Base-by-base conservation (phyloP, 148 eudicot species). In the Rhododendron vialii region DNA sequence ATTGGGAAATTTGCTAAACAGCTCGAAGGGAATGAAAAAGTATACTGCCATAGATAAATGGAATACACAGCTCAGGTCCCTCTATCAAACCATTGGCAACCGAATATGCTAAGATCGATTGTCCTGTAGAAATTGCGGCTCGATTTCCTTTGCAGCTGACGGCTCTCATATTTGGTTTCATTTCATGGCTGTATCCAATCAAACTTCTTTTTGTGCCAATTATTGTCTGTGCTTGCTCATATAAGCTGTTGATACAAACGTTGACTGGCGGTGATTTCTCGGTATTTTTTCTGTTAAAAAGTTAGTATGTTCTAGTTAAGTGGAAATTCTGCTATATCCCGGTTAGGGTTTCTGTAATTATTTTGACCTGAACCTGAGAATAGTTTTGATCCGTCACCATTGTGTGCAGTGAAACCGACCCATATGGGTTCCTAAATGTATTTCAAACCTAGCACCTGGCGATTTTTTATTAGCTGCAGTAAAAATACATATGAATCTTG, bases 11-110 rank as follows among this genome's bases (percentile, higher is more conserved):
- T 7, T 84, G 17, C 35, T 41, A 28, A 86, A 84, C 93, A 97
- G 98, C 88, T 97, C 98, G 45, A 97, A 93, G 94, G 98, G 99
- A 82, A 93, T 93, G 93, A 93, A 92, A 88, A 97, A 97, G 90
- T 95, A 97, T 86, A 87, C 94, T 75, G 99, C 98, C 26, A 87
- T 95, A 79, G 99, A 97, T 82, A 97, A 95, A 88, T 97, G 99
- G 99, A 94, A 93, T 91, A 94, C 96, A 13, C 98, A 94, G 90
- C 98, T 97, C 24, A 91, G 82, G 80, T 93, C 98, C 12, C 92
- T 97, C 38, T 93, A 93, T 85, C 95, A 90, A 89, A 91, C 94
- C 43, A 86, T 97, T 51, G 87, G 91, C 92, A 94, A 93, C 87
- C 88, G 98, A 80, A 96, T 95, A 36, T 92, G 90, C 84, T 97